These are phyloP conservation scores for Thelonectria olida DNA, from an alignment of 2,329 filamentous ascomycete genomes.

Conservation along the genomic window DNA sequence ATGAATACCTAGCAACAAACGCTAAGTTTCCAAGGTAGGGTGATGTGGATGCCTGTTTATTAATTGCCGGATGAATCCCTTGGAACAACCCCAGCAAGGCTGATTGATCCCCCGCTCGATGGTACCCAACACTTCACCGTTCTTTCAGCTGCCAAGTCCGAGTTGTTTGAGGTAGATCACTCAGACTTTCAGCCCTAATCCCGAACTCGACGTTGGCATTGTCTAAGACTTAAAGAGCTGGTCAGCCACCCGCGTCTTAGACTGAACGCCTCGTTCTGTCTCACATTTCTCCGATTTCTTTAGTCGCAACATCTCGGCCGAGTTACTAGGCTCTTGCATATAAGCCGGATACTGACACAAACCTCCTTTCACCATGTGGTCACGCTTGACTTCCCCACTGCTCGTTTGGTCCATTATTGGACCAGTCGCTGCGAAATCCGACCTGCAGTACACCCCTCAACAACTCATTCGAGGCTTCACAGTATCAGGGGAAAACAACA, in stretches of 20 bases:
- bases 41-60: background rate
- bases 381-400: background rate
- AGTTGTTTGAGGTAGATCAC: background rate
- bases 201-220: background rate
- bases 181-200: background rate
- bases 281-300: background rate
- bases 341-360: too few species aligned
- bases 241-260: background rate
- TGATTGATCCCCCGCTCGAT: background rate
- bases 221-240: background rate
- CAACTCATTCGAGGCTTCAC: background rate
- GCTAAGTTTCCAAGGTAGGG: background rate
- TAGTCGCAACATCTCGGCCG: background rate
- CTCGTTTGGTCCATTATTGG: background rate
- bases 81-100: background rate
- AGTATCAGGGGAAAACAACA: background rate
- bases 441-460: background rate
- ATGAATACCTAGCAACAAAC: background rate
- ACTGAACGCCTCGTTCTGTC: background rate
- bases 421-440: background rate
- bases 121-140: background rate
- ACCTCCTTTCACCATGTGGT: background rate
- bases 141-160: background rate
- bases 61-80: background rate
- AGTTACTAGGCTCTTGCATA: background rate